phyloP scores from a whole-genome alignment of 2,329 filamentous ascomycete genomes.

The Cercospora sp. region DNA sequence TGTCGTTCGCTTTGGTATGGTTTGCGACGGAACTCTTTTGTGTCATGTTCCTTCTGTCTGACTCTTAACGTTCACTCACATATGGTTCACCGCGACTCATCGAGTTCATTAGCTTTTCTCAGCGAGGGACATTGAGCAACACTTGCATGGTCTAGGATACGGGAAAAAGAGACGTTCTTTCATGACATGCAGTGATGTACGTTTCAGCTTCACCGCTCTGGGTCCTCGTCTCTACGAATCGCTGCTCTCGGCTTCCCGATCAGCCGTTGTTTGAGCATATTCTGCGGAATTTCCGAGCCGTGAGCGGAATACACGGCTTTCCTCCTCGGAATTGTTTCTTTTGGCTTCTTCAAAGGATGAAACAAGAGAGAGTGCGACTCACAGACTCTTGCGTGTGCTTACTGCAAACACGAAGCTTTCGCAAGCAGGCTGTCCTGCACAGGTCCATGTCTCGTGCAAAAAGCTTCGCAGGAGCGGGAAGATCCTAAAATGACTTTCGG shows the following conservation, averaged over 20 bases:
- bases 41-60: not conserved
- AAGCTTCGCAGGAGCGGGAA: not conserved
- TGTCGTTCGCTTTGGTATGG: not conserved
- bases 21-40: not conserved
- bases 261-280: not conserved
- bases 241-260: not conserved
- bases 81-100: not conserved
- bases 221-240: not conserved
- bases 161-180: not conserved
- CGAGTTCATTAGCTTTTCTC: not conserved
- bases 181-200: not conserved
- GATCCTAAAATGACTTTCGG: not conserved
- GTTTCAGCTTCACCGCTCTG: not conserved
- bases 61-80: not conserved
- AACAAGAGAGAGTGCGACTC: not conserved
- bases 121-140: not conserved
- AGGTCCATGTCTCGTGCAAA: not conserved
- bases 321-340: not conserved
- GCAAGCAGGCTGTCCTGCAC: not conserved
- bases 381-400: not conserved
- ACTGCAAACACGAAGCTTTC: not conserved
- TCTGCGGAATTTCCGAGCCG: not conserved
- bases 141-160: not conserved
- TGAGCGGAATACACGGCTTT: not conserved
- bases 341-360: not conserved